phyloP scores from a whole-genome alignment of 768 basidiomycete genomes.

The Boletus patriciae region DNA sequence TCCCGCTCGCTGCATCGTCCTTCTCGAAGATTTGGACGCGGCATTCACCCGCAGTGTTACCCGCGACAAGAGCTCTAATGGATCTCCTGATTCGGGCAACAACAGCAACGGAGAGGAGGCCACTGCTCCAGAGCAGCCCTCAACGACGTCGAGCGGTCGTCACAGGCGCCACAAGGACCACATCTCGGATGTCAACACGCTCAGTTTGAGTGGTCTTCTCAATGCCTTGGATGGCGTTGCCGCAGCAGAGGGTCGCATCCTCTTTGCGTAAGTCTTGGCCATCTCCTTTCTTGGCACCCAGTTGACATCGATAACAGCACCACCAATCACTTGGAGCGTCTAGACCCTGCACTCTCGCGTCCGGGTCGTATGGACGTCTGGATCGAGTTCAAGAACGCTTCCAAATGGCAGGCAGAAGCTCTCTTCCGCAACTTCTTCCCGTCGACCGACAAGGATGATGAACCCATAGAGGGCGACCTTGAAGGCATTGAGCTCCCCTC shows the following conservation, averaged over 20 bases:
- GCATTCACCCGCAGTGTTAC: slow-evolving; percentile 78
- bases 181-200: slow-evolving; percentile 75
- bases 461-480: slow-evolving; percentile 41
- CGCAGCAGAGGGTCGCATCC: slow-evolving; percentile 80
- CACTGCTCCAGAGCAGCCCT: slow-evolving; percentile 29
- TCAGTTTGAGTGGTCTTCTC: slow-evolving; percentile 77
- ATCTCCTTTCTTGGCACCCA: not conserved
- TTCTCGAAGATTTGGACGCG: slow-evolving; percentile 89
- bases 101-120: slow-evolving; percentile 36
- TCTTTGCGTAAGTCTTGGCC: slow-evolving; percentile 72
- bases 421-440: slow-evolving; percentile 93
- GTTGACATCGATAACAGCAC: slow-evolving; percentile 47
- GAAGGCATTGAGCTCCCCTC: slow-evolving; percentile 46
- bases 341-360: slow-evolving; percentile 89
- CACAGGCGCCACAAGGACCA: slow-evolving; percentile 53
- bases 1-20: slow-evolving; percentile 79
- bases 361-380: slow-evolving; percentile 93
- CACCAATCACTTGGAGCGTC: slow-evolving; percentile 86
- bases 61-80: slow-evolving; percentile 56
- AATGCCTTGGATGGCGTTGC: slow-evolving; percentile 88
- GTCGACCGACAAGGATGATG: slow-evolving; percentile 54
- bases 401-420: slow-evolving; percentile 80
- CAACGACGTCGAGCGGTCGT: slow-evolving; percentile 36
- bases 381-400: slow-evolving; percentile 87
- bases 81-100: slow-evolving; percentile 40